These are phyloP conservation scores for Brassica carinata DNA, from an alignment of 345 rosid genomes.

Conservation along the genomic window DNA sequence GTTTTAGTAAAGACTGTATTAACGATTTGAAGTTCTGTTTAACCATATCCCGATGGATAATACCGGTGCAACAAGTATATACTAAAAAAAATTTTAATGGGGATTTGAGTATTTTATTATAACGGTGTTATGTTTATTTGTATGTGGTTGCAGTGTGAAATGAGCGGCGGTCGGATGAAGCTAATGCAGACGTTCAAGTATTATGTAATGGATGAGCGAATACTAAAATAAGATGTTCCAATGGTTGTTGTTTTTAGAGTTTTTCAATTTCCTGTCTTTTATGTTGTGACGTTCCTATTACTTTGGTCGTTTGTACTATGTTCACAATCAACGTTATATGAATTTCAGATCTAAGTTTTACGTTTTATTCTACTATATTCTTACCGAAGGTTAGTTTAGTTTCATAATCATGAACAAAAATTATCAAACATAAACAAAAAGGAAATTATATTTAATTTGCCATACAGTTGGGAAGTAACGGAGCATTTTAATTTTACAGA, in stretches of 20 bases:
- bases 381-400: background rate
- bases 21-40: background rate
- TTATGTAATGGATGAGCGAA: slow-evolving; percentile 12
- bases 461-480: slow-evolving; percentile 16
- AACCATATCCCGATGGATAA: background rate
- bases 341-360: background rate
- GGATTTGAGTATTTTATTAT: background rate
- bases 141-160: slow-evolving; percentile 34
- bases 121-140: slow-evolving; percentile 13
- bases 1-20: background rate
- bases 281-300: background rate
- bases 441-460: background rate
- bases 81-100: background rate
- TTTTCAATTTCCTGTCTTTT: background rate
- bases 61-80: background rate
- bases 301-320: background rate
- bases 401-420: background rate
- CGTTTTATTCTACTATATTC: background rate
- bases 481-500: background rate
- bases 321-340: background rate
- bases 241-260: background rate
- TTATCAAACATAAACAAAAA: background rate
- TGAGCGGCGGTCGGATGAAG: slow-evolving; percentile 18
- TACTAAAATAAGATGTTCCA: slow-evolving; percentile 20
- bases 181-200: slow-evolving; percentile 25